Base-by-base conservation (phyloP, 257 asterid genomes). In the Handroanthus guayacan region DNA sequence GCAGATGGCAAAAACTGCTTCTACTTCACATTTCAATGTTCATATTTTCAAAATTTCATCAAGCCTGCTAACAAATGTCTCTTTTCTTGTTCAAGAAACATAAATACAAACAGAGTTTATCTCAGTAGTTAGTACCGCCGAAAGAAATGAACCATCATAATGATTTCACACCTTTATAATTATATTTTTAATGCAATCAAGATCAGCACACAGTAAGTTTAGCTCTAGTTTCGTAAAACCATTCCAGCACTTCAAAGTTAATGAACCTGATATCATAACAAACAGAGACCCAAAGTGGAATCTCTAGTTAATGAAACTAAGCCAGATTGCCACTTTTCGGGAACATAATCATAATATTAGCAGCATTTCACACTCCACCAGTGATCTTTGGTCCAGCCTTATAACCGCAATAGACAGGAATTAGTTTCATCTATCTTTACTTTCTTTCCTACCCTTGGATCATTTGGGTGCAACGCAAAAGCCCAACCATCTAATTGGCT, bases 41-140 rank as follows among this genome's bases (percentile, higher is more conserved):
- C 43, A 38, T 37, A 9, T 16, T 38, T 63, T 36, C 39, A 44
- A n/a, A 20, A 31, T 31, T 36, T 16, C 72, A 51, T 38, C 66
- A 39, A 75, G 13, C 52, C 12, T 20, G 58, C 56, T 36, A 37
- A 39, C 20, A 39, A 56, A 52, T 16, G 43, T 39, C 20, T 10
- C 45, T 71, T 38, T 55, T 13, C 62, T 31, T 11, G 70, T 31
- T 45, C 39, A 73, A 31, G 50, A 10, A 25, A 44, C 13, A 6
- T 43, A 67, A 58, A 72, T 44, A 37, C 37, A 72, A 60, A 20
- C 44, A 39, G n/a, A 52, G 43, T 31, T 44, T 55, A 25, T 18
- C 18, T 25, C 10, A 20, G 8, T 56, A 12, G 67, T 9, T 57
- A 55, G 31, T 6, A 43, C 25, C 6, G 57, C 58, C 58, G 12